phyloP scores from a whole-genome alignment of 192 early-diverging fungal species.

The Anaeromyces robustus region DNA sequence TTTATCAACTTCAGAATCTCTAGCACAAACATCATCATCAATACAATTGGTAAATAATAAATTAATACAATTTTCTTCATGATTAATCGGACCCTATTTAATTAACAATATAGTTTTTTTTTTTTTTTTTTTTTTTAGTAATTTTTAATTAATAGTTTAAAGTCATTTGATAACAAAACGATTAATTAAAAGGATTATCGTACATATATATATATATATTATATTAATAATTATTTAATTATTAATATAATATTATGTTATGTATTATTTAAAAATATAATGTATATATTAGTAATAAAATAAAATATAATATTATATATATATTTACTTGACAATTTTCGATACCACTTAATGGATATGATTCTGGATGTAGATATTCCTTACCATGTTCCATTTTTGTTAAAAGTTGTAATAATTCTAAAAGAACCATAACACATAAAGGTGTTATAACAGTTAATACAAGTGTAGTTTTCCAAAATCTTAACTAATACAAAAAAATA shows the following conservation, averaged over 20 bases:
- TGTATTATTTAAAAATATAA: background rate
- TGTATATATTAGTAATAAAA: too few species aligned
- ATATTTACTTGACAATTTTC: conserved; percentile 7
- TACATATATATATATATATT: too few species aligned
- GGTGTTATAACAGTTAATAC: background rate
- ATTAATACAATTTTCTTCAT: background rate
- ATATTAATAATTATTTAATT: too few species aligned
- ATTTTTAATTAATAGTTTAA: too few species aligned
- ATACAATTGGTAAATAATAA: background rate
- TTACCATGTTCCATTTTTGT: background rate
- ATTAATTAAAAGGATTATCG: too few species aligned
- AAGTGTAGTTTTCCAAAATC: background rate
- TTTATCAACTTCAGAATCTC: background rate
- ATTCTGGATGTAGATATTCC: conserved; percentile 11
- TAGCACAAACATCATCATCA: background rate
- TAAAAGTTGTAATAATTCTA: background rate
- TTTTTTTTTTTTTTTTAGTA: too few species aligned
- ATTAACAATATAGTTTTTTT: too few species aligned
- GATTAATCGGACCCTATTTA: background rate
- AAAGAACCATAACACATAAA: background rate
- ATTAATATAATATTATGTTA: too few species aligned
- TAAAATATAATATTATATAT: too few species aligned
- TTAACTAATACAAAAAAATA: background rate
- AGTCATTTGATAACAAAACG: too few species aligned
- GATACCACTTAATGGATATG: conserved; percentile 22